A percentile compares a stretch with the other conserved stretches of the same genome.
phyloP scores from a whole-genome alignment of 2,329 filamentous ascomycete species.

The Zasmidium citrigriseum region DNA sequence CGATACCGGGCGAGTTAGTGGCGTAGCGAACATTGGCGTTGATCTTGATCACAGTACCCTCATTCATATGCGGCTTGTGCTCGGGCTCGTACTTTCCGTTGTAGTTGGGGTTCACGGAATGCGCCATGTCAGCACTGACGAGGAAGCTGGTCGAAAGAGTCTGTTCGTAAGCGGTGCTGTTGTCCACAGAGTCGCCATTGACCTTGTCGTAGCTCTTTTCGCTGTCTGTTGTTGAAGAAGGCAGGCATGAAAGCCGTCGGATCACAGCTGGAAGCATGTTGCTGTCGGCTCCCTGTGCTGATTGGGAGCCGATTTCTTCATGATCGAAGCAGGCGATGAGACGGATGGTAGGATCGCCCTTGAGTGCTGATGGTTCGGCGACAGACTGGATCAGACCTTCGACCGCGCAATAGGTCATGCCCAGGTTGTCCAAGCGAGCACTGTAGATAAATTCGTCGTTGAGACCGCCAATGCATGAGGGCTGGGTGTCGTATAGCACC shows the following conservation, averaged over 20 bases:
- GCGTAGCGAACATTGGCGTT: conserved; percentile 97
- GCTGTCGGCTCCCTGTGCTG: conserved; percentile 90
- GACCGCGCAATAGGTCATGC: conserved; percentile 93
- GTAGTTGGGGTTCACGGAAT: conserved; percentile 95
- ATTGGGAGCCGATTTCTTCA: conserved; percentile 92
- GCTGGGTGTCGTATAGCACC: conserved; percentile 94
- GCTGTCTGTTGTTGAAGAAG: conserved; percentile 57
- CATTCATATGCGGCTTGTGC: conserved; percentile 94
- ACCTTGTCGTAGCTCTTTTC: conserved; percentile 67
- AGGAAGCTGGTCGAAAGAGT: conserved; percentile 89
- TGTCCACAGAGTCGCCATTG: conserved; percentile 56
- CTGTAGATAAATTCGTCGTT: conserved; percentile 96
- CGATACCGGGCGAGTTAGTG: conserved; percentile 93
- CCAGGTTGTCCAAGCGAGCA: conserved; percentile 90
- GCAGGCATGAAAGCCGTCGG: conserved; percentile 79
- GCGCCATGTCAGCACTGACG: conserved; percentile 95
- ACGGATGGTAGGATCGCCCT: conserved; percentile 78
- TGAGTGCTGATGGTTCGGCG: conserved; percentile 62
- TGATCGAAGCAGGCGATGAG: conserved; percentile 96
- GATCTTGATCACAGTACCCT: conserved; percentile 94
- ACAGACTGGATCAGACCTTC: conserved; percentile 82
- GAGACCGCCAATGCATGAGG: conserved; percentile 82
- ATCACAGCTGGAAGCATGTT: conserved; percentile 87
- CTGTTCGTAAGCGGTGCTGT: conserved; percentile 87
- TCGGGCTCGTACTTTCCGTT: conserved; percentile 85